These are phyloP conservation scores for Cucumis cinereus DNA, from an alignment of 306 rosid species.

Conservation along the genomic window DNA sequence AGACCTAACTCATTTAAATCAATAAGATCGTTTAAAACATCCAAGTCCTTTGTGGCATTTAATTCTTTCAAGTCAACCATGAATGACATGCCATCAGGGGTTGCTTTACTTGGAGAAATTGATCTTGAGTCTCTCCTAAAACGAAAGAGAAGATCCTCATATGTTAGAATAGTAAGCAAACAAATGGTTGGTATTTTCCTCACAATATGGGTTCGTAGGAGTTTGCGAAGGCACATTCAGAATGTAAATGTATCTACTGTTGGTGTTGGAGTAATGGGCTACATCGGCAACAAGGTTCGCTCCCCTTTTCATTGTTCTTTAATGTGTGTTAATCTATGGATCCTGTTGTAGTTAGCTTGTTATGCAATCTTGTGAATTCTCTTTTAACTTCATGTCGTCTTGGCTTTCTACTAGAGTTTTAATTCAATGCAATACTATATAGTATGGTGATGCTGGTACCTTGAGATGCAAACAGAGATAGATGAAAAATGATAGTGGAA, in stretches of 20 bases:
- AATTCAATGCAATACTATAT: not conserved
- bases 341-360: not conserved
- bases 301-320: constrained; percentile 8
- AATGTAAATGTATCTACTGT: constrained; percentile 79
- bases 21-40: constrained; percentile 30
- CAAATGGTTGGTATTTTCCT: constrained; percentile 95
- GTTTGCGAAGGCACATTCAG: constrained; percentile 80
- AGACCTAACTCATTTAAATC: constrained; percentile 44
- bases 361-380: not conserved
- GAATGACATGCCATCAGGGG: constrained; percentile 35
- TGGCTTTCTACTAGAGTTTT: not conserved
- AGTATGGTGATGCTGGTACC: not conserved
- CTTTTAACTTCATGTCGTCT: not conserved
- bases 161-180: constrained; percentile 79
- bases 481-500: not conserved
- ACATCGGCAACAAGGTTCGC: constrained; percentile 87
- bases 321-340: not conserved
- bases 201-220: constrained; percentile 78
- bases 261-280: constrained; percentile 98
- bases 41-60: constrained; percentile 42
- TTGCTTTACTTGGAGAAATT: constrained; percentile 46
- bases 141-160: constrained; percentile 57
- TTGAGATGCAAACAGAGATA: not conserved
- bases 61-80: constrained; percentile 41
- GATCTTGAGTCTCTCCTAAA: constrained; percentile 75